Evolutionary conservation across 352 stramenopile genomes (phyloP).

Genomic region (Phytophthora rubi): DNA sequence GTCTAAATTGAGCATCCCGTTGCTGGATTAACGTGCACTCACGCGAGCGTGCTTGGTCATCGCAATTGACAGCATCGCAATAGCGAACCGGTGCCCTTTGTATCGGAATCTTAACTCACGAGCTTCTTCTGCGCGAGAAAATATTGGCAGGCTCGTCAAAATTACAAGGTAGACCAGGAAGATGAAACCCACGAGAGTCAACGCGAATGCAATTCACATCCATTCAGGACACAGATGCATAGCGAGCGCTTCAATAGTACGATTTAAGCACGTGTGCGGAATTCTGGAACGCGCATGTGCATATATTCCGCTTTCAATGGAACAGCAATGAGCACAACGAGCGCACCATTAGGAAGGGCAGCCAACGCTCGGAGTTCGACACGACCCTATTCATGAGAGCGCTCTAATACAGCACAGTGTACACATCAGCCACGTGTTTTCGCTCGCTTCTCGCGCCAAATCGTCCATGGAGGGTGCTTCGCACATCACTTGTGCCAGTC

Average conservation of each 20-base stretch:
- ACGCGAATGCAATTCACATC: conserved; percentile 87
- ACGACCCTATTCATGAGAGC: conserved; percentile 69
- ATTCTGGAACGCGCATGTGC: conserved; percentile 75
- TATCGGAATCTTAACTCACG: conserved; percentile 43
- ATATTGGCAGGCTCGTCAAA: conserved; percentile 75
- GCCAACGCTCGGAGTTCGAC: conserved; percentile 75
- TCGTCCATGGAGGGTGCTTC: conserved; percentile 73
- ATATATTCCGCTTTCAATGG: conserved; percentile 89
- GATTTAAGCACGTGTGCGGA: conserved; percentile 86
- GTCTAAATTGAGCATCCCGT: no score
- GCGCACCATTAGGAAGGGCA: conserved; percentile 85
- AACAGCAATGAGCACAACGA: conserved; percentile 75
- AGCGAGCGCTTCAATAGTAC: conserved; percentile 82
- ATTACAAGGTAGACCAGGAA: conserved; percentile 77
- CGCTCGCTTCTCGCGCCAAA: conserved; percentile 83
- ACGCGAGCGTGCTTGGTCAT: no score
- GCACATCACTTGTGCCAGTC: conserved; percentile 53
- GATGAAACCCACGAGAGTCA: conserved; percentile 82
- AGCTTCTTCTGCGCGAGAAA: conserved; percentile 67
- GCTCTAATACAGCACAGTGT: conserved; percentile 70
- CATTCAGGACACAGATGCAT: conserved; percentile 86
- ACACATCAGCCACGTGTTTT: conserved; percentile 67
- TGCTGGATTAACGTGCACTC: no score
- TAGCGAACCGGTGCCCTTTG: not conserved
- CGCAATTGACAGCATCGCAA: no score